phyloP scores from a whole-genome alignment of 2,329 filamentous ascomycete species.

The Arthrobotrys iridis region DNA sequence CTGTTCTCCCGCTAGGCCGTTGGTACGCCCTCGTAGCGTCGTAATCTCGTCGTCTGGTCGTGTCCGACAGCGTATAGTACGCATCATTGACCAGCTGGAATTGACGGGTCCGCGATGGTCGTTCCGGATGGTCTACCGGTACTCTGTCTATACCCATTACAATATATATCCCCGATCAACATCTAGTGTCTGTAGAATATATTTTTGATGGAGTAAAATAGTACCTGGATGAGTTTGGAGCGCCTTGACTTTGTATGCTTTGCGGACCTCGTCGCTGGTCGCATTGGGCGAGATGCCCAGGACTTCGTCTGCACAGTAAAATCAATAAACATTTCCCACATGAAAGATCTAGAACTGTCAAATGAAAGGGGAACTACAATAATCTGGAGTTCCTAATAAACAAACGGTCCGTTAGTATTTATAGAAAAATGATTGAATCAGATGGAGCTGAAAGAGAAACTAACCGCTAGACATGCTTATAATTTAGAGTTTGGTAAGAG shows the following conservation, averaged over 20 bases:
- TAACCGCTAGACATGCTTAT: not conserved
- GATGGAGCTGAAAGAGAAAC: not conserved
- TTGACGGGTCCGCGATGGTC: slow-evolving; percentile 79
- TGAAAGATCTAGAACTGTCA: slow-evolving; percentile 8
- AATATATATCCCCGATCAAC: slow-evolving; percentile 75
- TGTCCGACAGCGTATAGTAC: slow-evolving; percentile 89
- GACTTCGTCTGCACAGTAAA: slow-evolving; percentile 70
- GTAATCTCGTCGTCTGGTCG: slow-evolving; percentile 80
- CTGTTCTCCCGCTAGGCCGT: slow-evolving; percentile 8
- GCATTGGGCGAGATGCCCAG: slow-evolving; percentile 79
- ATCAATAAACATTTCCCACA: slow-evolving; percentile 44
- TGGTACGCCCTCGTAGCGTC: slow-evolving; percentile 69
- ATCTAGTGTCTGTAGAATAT: slow-evolving; percentile 33
- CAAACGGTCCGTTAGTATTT: not conserved
- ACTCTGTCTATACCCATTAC: slow-evolving; percentile 96
- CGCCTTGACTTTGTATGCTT: slow-evolving; percentile 86
- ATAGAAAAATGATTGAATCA: not conserved
- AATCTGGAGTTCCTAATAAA: not conserved
- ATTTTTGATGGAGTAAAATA: not conserved
- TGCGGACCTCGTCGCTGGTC: slow-evolving; percentile 82
- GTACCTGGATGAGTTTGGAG: slow-evolving; percentile 48
- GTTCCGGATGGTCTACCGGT: slow-evolving; percentile 82
- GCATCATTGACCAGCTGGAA: slow-evolving; percentile 94
- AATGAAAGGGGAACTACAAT: not conserved
- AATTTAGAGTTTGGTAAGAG: too few relatives aligned